Percentiles rank a stretch among this genome's conserved stretches.
phyloP scores from a whole-genome alignment of 202 grass and related monocot genomes.

The Setaria viridis region DNA sequence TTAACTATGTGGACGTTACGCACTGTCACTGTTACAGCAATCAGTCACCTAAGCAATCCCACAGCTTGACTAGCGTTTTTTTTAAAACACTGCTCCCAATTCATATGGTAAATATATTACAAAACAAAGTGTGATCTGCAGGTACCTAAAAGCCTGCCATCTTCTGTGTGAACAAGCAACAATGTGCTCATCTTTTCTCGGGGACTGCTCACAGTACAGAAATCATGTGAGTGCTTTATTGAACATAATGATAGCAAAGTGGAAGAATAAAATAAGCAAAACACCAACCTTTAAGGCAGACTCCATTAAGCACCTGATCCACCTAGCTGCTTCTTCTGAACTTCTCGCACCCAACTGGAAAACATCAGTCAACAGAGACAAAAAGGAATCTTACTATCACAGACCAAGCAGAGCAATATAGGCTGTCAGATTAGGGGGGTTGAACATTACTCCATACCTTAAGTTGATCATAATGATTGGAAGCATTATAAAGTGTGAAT shows the following conservation, averaged over 20 bases:
- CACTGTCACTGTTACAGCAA: not conserved
- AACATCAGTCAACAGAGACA: slow-evolving; percentile 30
- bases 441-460: slow-evolving; percentile 60
- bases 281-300: slow-evolving; percentile 76
- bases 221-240: slow-evolving; percentile 49
- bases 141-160: slow-evolving; percentile 84
- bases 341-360: slow-evolving; percentile 94
- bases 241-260: slow-evolving; percentile 38
- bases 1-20: slow-evolving; percentile 14
- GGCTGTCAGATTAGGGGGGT: slow-evolving; percentile 26
- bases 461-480: slow-evolving; percentile 86
- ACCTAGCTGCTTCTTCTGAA: slow-evolving; percentile 97
- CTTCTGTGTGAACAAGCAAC: slow-evolving; percentile 87
- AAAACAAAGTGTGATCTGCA: slow-evolving; percentile 18
- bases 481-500: slow-evolving; percentile 89
- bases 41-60: not conserved
- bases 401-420: slow-evolving; percentile 25
- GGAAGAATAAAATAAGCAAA: slow-evolving; percentile 43
- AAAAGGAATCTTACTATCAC: slow-evolving; percentile 28
- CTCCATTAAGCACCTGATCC: slow-evolving; percentile 91
- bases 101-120: slow-evolving; percentile 30
- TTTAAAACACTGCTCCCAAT: not conserved
- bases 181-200: slow-evolving; percentile 70
- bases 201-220: slow-evolving; percentile 51
- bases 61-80: not conserved